Base-by-base conservation (phyloP, 768 basidiomycete genomes). In the Pleurotus citrinopileatus region DNA sequence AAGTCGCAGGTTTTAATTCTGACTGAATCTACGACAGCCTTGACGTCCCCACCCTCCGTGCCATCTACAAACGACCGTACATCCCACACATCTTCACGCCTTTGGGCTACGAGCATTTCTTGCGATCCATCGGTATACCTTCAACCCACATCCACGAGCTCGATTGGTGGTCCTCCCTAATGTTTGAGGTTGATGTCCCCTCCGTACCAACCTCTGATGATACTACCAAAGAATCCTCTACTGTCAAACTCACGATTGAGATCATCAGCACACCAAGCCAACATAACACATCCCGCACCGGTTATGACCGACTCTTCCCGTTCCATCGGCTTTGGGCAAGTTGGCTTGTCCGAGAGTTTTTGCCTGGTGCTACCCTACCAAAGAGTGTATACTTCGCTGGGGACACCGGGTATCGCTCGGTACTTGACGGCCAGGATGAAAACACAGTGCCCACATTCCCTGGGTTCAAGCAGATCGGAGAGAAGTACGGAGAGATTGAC, bases 381-480 rank as follows among this genome's bases (percentile, higher is more conserved):
- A 71, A 73, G 57, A 80, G 80, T 50, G 66, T 81, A 15, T 86
- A 71, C 61, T 89, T 90, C 63, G 85, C 72, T 4, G 89, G 89
- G 10, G 88, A 89, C 64, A 91, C 87, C 1, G 86, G 81, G 7
- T 82, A 83, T 62, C 69, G 80, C 20, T 58, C 75, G 0, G 81
- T 83, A 13, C 56, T 56, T 43, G 71, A 69, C 56, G 77, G 73
- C 0, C 72, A 79, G 65, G 77, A 73, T 58, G 81, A 76, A 65
- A 73, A 78, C 1, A 66, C 67, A n/a, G 72, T 79, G 1, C 80
- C 85, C 0, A 67, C 73, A 9, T 91, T 89, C 63, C 89, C 89
- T 4, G 88, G 79, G 3, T 92, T 92, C 66, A 76, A 77, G 61
- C 78, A 86, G 65, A 84, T 92, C 47, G 89, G 89, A 2, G 72